Base-by-base conservation (phyloP, 2,329 filamentous ascomycete species). In the Alternaria tenuissima region DNA sequence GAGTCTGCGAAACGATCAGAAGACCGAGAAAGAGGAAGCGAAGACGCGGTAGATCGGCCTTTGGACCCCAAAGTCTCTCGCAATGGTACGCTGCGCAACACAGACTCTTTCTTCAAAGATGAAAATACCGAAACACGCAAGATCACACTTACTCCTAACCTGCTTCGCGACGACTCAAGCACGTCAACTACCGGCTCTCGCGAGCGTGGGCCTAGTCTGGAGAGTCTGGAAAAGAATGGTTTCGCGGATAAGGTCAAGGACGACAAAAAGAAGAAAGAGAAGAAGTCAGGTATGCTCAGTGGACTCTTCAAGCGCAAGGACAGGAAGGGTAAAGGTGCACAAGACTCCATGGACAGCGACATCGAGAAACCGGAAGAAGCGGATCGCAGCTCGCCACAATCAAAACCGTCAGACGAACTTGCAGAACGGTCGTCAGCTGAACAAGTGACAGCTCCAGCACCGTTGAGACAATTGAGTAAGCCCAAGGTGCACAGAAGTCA, bases 51-150 rank as follows among this genome's bases (percentile, higher is more conserved):
- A 57, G 84, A 85, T 43, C 73, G 78, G 36, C 79, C 81, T 68
- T 71, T 77, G 60, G 76, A 79, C 38, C 76, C 72, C 32, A 79
- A 78, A 48, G 69, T 78, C 2, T 93, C 92, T 36, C 88, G 90
- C 65, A 96, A 96, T 69, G 93, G 93, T 42, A 94, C 91, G 22
- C 86, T 97, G 44, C 88, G 94, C 65, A 96, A 96, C 75, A 94
- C 93, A 5, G 94, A 98, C 79, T 97, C 94, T 1, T 97, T 98
- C 83, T 97, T 97, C 84, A 96, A 93, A 78, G 95, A 98, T 73
- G 94, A 99, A 73, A 93, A 88, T 32, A 91, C 93, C 38, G 95
- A 98, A 79, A 97, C 95, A 3, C 93, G 96, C 79, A 98, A 98
- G 82, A 98, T 99, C 68, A 96, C 94, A 0, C 86, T 99, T 44